Percentiles rank a stretch among this genome's conserved stretches.
phyloP scores from a whole-genome alignment of 2,329 filamentous ascomycete species.

The Ophiosphaerella korrae region DNA sequence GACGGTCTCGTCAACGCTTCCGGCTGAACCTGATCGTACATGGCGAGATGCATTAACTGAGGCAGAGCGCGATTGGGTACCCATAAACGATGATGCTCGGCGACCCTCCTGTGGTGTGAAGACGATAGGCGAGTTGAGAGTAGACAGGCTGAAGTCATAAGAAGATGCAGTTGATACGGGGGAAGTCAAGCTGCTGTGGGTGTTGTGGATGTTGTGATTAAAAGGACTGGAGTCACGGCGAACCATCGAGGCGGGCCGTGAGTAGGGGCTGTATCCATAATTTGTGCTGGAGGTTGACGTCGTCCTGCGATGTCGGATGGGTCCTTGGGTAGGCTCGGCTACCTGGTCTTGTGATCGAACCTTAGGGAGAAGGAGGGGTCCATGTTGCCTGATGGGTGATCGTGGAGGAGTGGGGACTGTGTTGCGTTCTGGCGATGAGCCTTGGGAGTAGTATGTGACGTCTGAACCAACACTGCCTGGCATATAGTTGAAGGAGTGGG shows the following conservation, averaged over 20 bases:
- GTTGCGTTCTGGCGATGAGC: constrained; percentile 70
- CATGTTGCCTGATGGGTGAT: constrained; percentile 77
- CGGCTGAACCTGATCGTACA: constrained; percentile 66
- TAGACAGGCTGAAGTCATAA: constrained; percentile 48
- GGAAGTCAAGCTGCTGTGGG: constrained; percentile 51
- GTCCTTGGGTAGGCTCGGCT: constrained; percentile 62
- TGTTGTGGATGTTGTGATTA: constrained; percentile 38
- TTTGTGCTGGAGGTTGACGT: constrained; percentile 56
- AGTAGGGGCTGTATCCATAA: constrained; percentile 57
- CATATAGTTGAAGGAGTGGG: constrained; percentile 43
- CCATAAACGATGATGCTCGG: constrained; percentile 42
- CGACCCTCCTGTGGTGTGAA: constrained; percentile 47
- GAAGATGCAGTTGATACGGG: constrained; percentile 48
- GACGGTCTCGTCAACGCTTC: constrained; percentile 68
- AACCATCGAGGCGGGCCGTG: constrained; percentile 50
- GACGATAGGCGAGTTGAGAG: constrained; percentile 69
- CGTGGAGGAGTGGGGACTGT: constrained; percentile 72
- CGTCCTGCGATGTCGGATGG: constrained; percentile 62
- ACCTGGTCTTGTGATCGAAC: constrained; percentile 84
- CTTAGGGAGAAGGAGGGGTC: constrained; percentile 81
- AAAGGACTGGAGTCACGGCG: constrained; percentile 54
- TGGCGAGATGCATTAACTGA: constrained; percentile 60
- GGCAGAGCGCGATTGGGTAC: constrained; percentile 59
- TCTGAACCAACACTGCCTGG: constrained; percentile 56
- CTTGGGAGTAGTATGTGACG: constrained; percentile 65